Evolutionary conservation across 2,329 filamentous ascomycete species (phyloP).

Genomic region (Zymoseptoria passerinii): DNA sequence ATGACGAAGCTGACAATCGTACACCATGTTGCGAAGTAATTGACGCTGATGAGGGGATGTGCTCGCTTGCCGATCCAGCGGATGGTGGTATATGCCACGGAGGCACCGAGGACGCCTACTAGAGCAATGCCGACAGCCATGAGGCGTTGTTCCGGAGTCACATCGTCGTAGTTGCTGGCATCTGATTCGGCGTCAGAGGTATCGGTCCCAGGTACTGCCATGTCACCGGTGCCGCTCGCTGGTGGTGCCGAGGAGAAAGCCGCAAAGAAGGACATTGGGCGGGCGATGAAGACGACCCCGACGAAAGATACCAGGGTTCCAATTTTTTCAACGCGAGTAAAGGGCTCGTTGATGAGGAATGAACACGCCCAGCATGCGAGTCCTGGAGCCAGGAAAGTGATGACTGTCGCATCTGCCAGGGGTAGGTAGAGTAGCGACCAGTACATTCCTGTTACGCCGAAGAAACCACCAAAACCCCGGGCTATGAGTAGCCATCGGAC

Average conservation of each 20-base stretch:
- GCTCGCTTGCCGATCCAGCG: constrained; percentile 71
- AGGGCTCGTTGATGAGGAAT: constrained; percentile 65
- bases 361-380: constrained; percentile 75
- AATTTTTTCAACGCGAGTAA: constrained; percentile 67
- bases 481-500: constrained; percentile 60
- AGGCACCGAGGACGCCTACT: constrained; percentile 67
- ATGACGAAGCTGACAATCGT: constrained; percentile 57
- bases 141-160: constrained; percentile 58
- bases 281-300: constrained; percentile 76
- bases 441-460: constrained; percentile 72
- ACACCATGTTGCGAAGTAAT: constrained; percentile 69
- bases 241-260: constrained; percentile 26
- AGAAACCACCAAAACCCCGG: constrained; percentile 63
- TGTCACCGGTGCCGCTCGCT: constrained; percentile 28
- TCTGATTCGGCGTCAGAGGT: constrained; percentile 20
- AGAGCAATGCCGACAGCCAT: constrained; percentile 63
- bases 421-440: constrained; percentile 70
- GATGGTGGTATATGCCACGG: constrained; percentile 66
- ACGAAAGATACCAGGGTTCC: constrained; percentile 66
- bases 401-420: constrained; percentile 77
- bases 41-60: constrained; percentile 76
- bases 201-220: constrained; percentile 23
- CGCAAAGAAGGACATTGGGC: constrained; percentile 53
- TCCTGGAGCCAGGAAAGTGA: constrained; percentile 77
- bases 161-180: constrained; percentile 33